Evolutionary conservation across 2,329 filamentous ascomycete genomes (phyloP).

Genomic region (Lizonia empirigonia): DNA sequence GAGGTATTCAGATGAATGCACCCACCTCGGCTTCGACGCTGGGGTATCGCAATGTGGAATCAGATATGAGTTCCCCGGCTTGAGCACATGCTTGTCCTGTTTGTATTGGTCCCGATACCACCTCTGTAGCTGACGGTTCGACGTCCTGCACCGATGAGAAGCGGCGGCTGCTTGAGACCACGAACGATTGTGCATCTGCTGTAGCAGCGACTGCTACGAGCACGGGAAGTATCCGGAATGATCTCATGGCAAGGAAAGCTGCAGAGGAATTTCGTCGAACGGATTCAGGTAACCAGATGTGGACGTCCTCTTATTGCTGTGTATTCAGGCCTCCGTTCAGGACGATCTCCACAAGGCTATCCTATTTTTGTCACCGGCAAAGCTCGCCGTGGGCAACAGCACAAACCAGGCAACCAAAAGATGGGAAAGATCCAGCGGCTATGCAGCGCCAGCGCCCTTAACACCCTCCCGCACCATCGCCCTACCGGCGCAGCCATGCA

Average conservation of each 20-base stretch:
- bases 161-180: not conserved
- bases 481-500: slow-evolving; percentile 2
- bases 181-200: slow-evolving; percentile 22
- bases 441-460: slow-evolving; percentile 16
- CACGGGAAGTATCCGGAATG: slow-evolving; percentile 22
- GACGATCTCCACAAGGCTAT: not conserved
- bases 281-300: not conserved
- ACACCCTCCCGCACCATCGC: slow-evolving; percentile 6
- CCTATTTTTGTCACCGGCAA: slow-evolving; percentile 2
- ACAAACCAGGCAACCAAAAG: not conserved
- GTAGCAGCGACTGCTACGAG: slow-evolving; percentile 24
- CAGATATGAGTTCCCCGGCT: slow-evolving; percentile 26
- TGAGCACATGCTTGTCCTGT: slow-evolving; percentile 39
- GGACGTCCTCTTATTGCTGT: not conserved
- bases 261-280: not conserved
- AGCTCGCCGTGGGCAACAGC: not conserved
- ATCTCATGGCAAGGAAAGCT: slow-evolving; percentile 26
- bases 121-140: slow-evolving; percentile 35
- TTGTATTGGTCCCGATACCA: slow-evolving; percentile 37
- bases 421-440: not conserved
- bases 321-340: slow-evolving; percentile 6
- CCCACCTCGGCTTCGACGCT: slow-evolving; percentile 40
- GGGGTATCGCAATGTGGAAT: slow-evolving; percentile 19
- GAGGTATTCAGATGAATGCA: not conserved
- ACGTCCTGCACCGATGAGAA: slow-evolving; percentile 29